Base-by-base conservation (phyloP, 257 asterid species). In the Fraxinus cuspidata region DNA sequence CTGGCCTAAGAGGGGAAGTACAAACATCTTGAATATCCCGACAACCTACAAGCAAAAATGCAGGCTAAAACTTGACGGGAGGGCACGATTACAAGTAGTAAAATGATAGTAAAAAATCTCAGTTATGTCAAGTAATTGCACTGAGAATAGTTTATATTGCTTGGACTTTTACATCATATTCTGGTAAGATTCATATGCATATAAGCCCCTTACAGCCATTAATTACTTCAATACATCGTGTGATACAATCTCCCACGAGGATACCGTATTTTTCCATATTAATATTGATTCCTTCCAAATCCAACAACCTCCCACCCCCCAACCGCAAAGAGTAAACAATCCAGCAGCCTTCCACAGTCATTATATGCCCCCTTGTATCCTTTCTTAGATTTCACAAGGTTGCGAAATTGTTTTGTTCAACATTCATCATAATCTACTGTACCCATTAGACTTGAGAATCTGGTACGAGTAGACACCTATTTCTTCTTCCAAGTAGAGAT, bases 21-120 rank as follows among this genome's bases (percentile, higher is more conserved):
- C 91, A 75, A 92, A 84, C 96, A 94, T 89, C 90, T 91, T 91
- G 91, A 94, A 89, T 79, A 94, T 85, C 35, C 97, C 98, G 16
- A 91, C 97, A 67, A 89, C 86, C 98, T 94, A 84, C 78, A 80
- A 65, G 34, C 75, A 70, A 63, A 83, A 71, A 70, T 69, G 72
- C 35, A 66, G 42, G 82, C 72, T 76, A 7, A 71, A 70, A 38
- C 28, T 44, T 58, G 23, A 78, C n/a, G 63, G 76, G 25, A 29
- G 25, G 68, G 53, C 35, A 64, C 15, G 73, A 31, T 9, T 49
- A 12, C 32, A n/a, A 12, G 28, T 4, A 69, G 51, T 12, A 38
- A 37, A 47, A 56, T 6, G 31, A 72, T 78, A 16, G 56, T n/a
- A 40, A 9, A 74, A 12, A 64, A 2, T 56, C 16, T 40, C 27